Evolutionary conservation across 495 filamentous ascomycete species (phyloP).

Genomic region (Tuber microsphaerosporum): DNA sequence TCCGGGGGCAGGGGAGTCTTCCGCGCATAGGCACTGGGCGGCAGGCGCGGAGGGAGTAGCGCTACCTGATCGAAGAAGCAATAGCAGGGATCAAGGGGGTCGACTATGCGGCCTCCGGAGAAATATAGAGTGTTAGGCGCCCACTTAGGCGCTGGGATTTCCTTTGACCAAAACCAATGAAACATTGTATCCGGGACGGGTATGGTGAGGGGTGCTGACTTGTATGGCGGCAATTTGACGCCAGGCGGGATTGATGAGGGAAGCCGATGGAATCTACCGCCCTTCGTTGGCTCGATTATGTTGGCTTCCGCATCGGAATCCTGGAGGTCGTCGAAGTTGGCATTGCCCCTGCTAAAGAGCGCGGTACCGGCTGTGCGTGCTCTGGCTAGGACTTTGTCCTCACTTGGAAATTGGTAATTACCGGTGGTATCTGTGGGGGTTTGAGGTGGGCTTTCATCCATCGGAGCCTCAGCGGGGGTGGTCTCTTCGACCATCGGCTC

Average conservation of each 20-base stretch:
- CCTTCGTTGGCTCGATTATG: neutral
- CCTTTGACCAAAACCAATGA: neutral
- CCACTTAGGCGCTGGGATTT: neutral
- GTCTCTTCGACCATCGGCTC: neutral
- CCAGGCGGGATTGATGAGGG: neutral
- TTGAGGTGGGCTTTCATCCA: neutral
- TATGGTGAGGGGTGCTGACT: neutral
- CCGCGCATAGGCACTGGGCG: neutral
- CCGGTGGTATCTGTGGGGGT: neutral
- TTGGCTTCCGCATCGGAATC: neutral
- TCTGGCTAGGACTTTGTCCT: neutral
- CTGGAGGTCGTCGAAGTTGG: neutral
- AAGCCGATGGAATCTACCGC: neutral
- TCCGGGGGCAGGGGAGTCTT: neutral
- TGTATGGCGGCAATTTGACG: neutral
- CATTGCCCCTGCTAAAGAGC: neutral
- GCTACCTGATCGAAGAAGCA: neutral
- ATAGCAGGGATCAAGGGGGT: neutral
- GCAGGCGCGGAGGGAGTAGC: neutral
- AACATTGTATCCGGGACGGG: neutral
- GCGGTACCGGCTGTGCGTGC: neutral
- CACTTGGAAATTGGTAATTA: neutral
- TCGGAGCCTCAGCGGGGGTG: neutral
- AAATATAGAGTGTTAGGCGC: neutral
- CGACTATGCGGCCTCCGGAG: neutral